Base-by-base conservation (phyloP, 2,329 filamentous ascomycete genomes). In the Scleromitrula shiraiana region DNA sequence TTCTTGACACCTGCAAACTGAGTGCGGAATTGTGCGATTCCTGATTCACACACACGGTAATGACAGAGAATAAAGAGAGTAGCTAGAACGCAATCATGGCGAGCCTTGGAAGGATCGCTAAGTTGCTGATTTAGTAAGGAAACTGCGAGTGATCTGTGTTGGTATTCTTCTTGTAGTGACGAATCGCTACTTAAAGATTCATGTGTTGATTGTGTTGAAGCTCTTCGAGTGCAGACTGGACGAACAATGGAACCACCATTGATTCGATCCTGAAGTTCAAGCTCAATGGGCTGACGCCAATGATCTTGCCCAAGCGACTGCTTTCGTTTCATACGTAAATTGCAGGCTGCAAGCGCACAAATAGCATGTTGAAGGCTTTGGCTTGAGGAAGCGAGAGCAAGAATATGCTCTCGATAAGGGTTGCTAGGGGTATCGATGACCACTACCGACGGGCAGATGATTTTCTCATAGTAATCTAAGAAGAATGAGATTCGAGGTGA, bases 1-100 rank as follows among this genome's bases (percentile, higher is more conserved):
- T 94, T 94, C 68, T 89, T 90, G 32, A 96, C 89, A 0, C 91
- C 90, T 1, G 88, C 88, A 60, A 96, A 89, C 63, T 96, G 91
- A 0, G 87, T 93, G 57, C 89, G 87, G 68, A 96, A 96, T 60
- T 91, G 91, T 17, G 88, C 88, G 56, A 96, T 83, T 3, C 91
- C 91, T 1, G 87, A 93, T 66, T 96, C 90, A 53, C 88, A 93
- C 69, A 95, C 89, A 57, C 94, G 86, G 65, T 95, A 95, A 52
- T 96, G 82, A 63, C 89, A 95, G 3, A 96, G 74, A 7, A 96
- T 77, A 32, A 96, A 76, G 29, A 96, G 80, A 4, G 88, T 95
- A 2, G 88, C 90, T 24, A 96, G 73, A 4, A 93, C 86, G 0
- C 88, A 90, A 64, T 96, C 91, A 57, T 93, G 83, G 46, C 83